Evolutionary conservation across 2,329 filamentous ascomycete genomes (phyloP).

Genomic region (Zymoseptoria brevis): DNA sequence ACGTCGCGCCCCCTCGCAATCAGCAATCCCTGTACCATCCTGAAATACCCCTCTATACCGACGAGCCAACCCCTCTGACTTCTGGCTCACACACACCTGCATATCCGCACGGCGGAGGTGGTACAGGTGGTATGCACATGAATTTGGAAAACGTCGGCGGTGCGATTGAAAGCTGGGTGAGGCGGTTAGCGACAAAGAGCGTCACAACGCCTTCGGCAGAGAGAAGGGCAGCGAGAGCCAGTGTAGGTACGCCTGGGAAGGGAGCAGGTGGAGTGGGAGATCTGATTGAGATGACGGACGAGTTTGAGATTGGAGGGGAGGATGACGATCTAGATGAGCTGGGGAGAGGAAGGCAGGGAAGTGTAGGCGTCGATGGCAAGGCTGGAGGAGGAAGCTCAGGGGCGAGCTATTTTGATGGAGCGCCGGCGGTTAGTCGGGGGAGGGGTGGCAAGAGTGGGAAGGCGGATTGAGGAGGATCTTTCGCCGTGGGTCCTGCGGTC

Average conservation of each 20-base stretch:
- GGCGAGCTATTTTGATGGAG: constrained; percentile 24
- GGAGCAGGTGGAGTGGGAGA: constrained; percentile 48
- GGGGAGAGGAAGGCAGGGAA: constrained; percentile 24
- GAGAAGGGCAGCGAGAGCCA: constrained; percentile 19
- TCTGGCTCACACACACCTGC: constrained; percentile 23
- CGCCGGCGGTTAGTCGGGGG: constrained; percentile 8
- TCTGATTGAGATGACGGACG: constrained; percentile 64
- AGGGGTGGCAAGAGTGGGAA: constrained; percentile 25
- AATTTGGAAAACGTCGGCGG: constrained; percentile 75
- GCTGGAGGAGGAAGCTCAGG: constrained; percentile 15
- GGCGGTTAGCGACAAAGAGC: constrained; percentile 65
- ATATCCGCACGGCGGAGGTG: constrained; percentile 14
- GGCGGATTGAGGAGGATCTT: constrained; percentile 18
- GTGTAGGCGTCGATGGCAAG: constrained; percentile 4
- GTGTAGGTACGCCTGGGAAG: constrained; percentile 23
- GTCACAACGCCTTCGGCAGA: constrained; percentile 6
- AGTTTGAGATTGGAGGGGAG: constrained; percentile 37
- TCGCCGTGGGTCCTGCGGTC: too few relatives aligned
- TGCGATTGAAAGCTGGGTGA: constrained; percentile 82
- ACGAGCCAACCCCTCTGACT: constrained; percentile 21
- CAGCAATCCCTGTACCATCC: constrained; percentile 50
- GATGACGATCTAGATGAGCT: constrained; percentile 25
- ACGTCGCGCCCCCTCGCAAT: constrained; percentile 55
- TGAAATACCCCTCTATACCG: constrained; percentile 50
- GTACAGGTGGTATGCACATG: constrained; percentile 26